Conservation (phyloP, 176 grass and related monocot species). For the Ensete glaucum region DNA sequence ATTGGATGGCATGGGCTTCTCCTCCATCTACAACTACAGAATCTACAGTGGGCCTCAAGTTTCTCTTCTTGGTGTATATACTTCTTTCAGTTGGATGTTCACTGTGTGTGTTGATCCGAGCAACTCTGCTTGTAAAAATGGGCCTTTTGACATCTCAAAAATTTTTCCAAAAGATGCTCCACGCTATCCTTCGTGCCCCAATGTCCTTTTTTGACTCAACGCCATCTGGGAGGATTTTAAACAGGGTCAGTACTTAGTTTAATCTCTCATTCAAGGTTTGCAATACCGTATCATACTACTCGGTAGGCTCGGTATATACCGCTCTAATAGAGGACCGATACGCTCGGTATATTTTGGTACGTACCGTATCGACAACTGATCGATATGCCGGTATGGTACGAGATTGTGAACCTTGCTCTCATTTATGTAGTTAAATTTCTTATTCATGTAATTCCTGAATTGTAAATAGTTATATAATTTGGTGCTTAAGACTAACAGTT, state of each 20-base stretch:
- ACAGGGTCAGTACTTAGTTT: conserved; percentile 52
- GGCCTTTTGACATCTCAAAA: conserved; percentile 65
- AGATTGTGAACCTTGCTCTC: not conserved
- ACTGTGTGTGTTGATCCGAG: conserved; percentile 49
- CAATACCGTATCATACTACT: too few relatives aligned
- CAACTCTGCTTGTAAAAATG: conserved; percentile 40
- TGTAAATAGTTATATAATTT: not conserved
- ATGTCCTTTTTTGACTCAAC: conserved; percentile 99
- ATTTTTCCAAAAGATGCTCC: conserved; percentile 84
- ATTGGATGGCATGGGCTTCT: conserved; percentile 93
- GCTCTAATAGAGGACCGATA: too few relatives aligned
- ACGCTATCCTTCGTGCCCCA: conserved; percentile 62
- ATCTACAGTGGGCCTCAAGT: conserved; percentile 38
- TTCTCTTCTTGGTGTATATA: conserved; percentile 67
- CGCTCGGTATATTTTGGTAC: too few relatives aligned
- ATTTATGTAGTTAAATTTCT: not conserved
- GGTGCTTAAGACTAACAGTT: conserved; percentile 10
- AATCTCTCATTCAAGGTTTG: not conserved
- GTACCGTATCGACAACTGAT: too few relatives aligned
- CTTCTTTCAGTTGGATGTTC: conserved; percentile 55
- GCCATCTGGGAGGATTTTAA: conserved; percentile 88
- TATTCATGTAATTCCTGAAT: not conserved
- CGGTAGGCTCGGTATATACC: too few relatives aligned
- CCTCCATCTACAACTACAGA: conserved; percentile 45
- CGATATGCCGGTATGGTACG: too few relatives aligned